phyloP scores from a whole-genome alignment of 1,139 yeast genomes.

The Protomyces lactucae-debilis region DNA sequence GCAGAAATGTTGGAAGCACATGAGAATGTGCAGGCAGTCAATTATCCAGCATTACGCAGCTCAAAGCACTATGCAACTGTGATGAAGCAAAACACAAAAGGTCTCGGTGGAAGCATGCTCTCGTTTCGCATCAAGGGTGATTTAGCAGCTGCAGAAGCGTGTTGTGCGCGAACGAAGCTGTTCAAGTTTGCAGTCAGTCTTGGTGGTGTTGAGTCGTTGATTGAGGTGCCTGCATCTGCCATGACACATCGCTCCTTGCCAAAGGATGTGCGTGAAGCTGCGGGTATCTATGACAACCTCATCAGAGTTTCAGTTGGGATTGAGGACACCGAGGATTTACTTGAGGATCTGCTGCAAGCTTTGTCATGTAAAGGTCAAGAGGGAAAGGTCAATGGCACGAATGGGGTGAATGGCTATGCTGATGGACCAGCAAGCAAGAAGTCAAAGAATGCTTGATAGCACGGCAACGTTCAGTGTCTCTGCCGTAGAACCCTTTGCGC shows the following conservation, averaged over 20 bases:
- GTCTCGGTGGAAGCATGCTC: constrained; percentile 88
- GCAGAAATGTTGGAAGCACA: constrained; percentile 61
- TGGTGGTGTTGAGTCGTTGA: constrained; percentile 82
- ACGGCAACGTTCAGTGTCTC: neutral
- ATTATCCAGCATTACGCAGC: constrained; percentile 73
- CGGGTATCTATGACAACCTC: constrained; percentile 78
- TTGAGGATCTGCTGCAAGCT: constrained; percentile 50
- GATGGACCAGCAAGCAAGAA: neutral
- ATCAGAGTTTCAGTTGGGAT: constrained; percentile 82
- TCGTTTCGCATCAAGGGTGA: constrained; percentile 84
- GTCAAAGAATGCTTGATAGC: neutral
- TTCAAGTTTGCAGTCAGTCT: constrained; percentile 85
- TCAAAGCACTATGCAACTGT: constrained; percentile 64
- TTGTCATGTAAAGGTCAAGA: neutral
- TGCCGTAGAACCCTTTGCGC: too few species aligned
- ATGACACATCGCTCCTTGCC: constrained; percentile 95
- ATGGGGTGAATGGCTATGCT: neutral
- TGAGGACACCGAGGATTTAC: constrained; percentile 73
- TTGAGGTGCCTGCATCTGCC: constrained; percentile 75
- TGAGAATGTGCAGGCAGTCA: constrained; percentile 56
- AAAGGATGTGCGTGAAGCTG: constrained; percentile 66
- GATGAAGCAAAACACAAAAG: constrained; percentile 71
- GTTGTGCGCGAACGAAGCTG: constrained; percentile 67
- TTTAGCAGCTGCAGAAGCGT: constrained; percentile 65
- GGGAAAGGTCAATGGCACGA: neutral